A percentile compares a stretch with the other conserved stretches of the same genome.
phyloP scores from a whole-genome alignment of 495 filamentous ascomycete species.

The Neurospora tetraspora region DNA sequence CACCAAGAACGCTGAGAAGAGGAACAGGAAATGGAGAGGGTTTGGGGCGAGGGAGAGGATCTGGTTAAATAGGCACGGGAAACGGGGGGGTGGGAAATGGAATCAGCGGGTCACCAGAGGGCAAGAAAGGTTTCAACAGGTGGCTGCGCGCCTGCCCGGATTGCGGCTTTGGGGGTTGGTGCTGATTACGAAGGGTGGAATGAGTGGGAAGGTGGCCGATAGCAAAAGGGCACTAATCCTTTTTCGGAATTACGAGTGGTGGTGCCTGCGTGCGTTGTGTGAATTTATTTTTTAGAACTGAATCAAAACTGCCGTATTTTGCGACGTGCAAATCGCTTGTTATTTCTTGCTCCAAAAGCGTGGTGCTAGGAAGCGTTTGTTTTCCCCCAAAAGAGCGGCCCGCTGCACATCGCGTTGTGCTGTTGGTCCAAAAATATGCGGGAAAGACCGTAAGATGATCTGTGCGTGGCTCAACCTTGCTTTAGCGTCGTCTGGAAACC shows the following conservation, averaged over 20 bases:
- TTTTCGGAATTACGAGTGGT: conserved; percentile 10
- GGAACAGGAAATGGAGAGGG: neutral
- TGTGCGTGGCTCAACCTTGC: neutral
- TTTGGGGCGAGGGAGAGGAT: neutral
- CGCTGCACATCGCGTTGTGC: neutral
- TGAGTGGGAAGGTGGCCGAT: neutral
- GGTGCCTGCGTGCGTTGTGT: neutral
- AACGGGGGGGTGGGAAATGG: neutral
- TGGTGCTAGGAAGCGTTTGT: conserved; percentile 5
- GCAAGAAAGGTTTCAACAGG: neutral
- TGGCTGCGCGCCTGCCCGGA: neutral
- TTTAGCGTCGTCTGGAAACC: neutral
- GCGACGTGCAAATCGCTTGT: conserved; percentile 5
- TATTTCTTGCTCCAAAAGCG: conserved; percentile 1
- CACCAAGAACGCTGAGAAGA: neutral
- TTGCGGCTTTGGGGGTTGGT: neutral
- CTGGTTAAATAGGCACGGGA: neutral
- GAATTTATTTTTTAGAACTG: conserved; percentile 2
- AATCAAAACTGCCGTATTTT: conserved; percentile 6
- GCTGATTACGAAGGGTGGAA: neutral
- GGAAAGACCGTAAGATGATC: neutral
- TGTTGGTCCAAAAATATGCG: neutral
- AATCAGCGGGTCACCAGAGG: neutral
- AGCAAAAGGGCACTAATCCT: conserved; percentile 15
- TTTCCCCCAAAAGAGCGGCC: neutral